Conservation (phyloP, 495 filamentous ascomycete species). For the Tuber indicum region DNA sequence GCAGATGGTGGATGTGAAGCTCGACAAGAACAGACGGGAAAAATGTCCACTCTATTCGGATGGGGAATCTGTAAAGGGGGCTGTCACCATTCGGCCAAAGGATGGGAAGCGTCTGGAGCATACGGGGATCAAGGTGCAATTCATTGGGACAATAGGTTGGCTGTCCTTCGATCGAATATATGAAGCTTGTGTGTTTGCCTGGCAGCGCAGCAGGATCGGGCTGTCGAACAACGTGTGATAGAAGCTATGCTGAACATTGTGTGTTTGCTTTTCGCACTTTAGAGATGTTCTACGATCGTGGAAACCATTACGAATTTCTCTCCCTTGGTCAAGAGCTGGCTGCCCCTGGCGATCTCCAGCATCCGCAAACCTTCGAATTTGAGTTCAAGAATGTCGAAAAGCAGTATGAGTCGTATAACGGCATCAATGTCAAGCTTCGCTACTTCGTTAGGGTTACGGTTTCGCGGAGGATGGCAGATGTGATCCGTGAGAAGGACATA, state of each 20-base stretch:
- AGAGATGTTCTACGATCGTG: constrained; percentile 99
- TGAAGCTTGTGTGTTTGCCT: constrained; percentile 10
- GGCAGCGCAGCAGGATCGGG: background rate
- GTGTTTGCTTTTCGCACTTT: constrained; percentile 14
- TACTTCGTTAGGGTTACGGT: constrained; percentile 98
- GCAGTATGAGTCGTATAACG: constrained; percentile 99
- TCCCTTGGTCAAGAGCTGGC: constrained; percentile 93
- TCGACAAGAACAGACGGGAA: constrained; percentile 93
- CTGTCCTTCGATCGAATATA: constrained; percentile 20
- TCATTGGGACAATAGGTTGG: constrained; percentile 95
- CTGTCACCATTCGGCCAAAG: constrained; percentile 90
- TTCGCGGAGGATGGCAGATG: constrained; percentile 91
- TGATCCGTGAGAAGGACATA: constrained; percentile 97
- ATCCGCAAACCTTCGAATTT: constrained; percentile 98
- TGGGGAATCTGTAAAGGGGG: constrained; percentile 94
- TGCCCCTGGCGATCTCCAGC: constrained; percentile 91
- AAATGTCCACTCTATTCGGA: constrained; percentile 96
- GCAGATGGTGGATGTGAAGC: constrained; percentile 91
- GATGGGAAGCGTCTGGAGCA: constrained; percentile 97
- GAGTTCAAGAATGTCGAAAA: constrained; percentile 99
- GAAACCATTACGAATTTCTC: constrained; percentile 98
- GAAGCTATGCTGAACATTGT: constrained; percentile 22
- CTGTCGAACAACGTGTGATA: constrained; percentile 4
- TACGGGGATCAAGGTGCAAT: constrained; percentile 99
- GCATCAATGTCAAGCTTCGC: constrained; percentile 97